A percentile compares a stretch with the other conserved stretches of the same genome.
These are phyloP conservation scores for Nectriaceae sp. DNA, from an alignment of 2,329 filamentous ascomycete genomes.

Conservation along the genomic window DNA sequence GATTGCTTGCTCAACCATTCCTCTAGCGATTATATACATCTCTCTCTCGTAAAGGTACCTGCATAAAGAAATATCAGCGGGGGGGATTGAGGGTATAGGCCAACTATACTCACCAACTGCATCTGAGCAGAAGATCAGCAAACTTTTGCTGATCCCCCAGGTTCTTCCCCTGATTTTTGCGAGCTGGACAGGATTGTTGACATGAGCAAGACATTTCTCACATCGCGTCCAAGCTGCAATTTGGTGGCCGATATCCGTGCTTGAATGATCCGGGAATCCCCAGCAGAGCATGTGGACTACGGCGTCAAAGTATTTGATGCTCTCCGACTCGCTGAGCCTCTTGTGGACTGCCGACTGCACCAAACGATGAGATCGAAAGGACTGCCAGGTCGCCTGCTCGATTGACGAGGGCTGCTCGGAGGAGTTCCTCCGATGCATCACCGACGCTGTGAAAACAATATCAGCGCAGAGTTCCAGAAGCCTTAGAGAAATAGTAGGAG, in stretches of 20 bases:
- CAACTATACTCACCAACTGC: too few relatives aligned
- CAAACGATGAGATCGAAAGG: not conserved
- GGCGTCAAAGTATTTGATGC: conserved; percentile 21
- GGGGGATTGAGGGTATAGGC: conserved; percentile 17
- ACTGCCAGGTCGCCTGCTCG: not conserved
- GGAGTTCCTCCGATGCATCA: not conserved
- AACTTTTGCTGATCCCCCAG: conserved; percentile 14
- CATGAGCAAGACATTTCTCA: conserved; percentile 32
- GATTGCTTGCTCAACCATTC: conserved; percentile 26
- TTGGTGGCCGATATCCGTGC: conserved; percentile 27
- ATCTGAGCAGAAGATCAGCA: not conserved
- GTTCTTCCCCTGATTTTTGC: conserved; percentile 14
- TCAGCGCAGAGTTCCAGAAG: not conserved
- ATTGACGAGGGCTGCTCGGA: not conserved
- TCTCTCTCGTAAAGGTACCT: conserved; percentile 37
- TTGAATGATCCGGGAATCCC: conserved; percentile 30
- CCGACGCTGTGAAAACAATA: not conserved
- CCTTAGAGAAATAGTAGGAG: not conserved
- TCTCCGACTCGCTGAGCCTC: not conserved
- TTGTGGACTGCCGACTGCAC: not conserved
- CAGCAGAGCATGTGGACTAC: conserved; percentile 23
- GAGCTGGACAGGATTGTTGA: conserved; percentile 25
- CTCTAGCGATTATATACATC: conserved; percentile 24
- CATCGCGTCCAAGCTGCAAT: conserved; percentile 27
- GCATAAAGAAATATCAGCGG: conserved; percentile 27